A percentile compares a stretch with the other conserved stretches of the same genome.
Evolutionary conservation across 768 basidiomycete genomes (phyloP).

Genomic region (Lepiota venenata): DNA sequence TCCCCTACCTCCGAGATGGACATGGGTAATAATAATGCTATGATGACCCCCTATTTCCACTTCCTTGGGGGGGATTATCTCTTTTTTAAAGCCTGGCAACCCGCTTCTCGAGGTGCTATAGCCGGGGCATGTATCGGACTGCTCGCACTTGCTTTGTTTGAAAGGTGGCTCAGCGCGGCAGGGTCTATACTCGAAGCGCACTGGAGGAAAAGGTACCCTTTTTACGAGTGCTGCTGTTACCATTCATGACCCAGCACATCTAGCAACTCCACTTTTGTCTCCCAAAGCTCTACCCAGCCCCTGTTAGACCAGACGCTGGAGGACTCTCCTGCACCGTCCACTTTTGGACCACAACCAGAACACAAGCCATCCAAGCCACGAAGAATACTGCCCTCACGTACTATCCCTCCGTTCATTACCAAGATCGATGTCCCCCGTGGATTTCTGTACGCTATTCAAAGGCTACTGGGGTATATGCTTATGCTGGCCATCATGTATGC

Average conservation of each 20-base stretch:
- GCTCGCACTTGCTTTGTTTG: conserved; percentile 62
- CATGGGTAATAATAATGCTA: conserved; percentile 15
- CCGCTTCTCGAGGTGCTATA: conserved; percentile 65
- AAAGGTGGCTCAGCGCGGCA: conserved; percentile 63
- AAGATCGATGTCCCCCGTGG: conserved; percentile 73
- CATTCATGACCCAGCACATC: background rate
- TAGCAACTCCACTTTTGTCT: background rate
- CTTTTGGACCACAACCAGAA: background rate
- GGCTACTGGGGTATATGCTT: conserved; percentile 60
- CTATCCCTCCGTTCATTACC: conserved; percentile 59
- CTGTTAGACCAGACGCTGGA: background rate
- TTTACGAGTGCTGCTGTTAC: no score
- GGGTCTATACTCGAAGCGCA: conserved; percentile 47
- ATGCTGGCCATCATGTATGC: conserved; percentile 84
- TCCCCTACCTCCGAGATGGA: background rate
- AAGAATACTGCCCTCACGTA: conserved; percentile 24
- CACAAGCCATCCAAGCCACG: background rate
- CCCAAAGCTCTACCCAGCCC: conserved; percentile 1
- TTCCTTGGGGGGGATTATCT: conserved; percentile 63
- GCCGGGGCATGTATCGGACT: conserved; percentile 75
- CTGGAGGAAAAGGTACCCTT: conserved; percentile 56
- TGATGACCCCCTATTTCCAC: conserved; percentile 72
- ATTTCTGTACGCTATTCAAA: conserved; percentile 57
- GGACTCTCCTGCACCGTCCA: background rate
- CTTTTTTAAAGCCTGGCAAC: conserved; percentile 65